phyloP scores from a whole-genome alignment of 257 asterid species.

The Ehretia macrophylla region DNA sequence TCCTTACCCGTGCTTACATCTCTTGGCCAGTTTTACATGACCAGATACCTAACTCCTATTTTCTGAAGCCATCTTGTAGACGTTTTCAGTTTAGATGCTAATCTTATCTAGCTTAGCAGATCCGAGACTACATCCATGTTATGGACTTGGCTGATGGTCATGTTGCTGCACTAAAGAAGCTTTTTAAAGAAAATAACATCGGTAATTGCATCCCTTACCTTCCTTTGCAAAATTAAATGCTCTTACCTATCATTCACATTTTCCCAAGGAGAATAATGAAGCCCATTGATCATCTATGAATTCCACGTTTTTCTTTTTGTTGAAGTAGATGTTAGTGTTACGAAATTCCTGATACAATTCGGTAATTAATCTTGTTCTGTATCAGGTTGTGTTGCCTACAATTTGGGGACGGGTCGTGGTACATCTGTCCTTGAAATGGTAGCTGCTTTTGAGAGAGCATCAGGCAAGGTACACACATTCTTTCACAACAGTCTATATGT shows the following conservation, averaged over 20 bases:
- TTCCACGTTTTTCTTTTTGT: neutral
- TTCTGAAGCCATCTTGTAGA: neutral
- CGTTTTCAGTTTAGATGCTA: neutral
- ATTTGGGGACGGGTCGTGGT: conserved; percentile 89
- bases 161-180: conserved; percentile 78
- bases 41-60: too few species aligned
- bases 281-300: neutral
- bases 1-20: neutral
- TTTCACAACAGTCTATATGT: too few species aligned
- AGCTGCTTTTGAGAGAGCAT: conserved; percentile 76
- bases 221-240: neutral
- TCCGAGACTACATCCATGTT: conserved; percentile 94
- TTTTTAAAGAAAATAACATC: conserved; percentile 49
- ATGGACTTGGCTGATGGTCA: conserved; percentile 99
- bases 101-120: conserved; percentile 34
- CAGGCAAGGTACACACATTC: conserved; percentile 53
- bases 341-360: neutral
- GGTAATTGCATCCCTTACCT: conserved; percentile 29
- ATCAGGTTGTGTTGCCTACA: conserved; percentile 82
- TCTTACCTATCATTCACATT: neutral
- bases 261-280: neutral
- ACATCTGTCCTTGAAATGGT: conserved; percentile 96
- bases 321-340: neutral
- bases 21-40: too few species aligned
- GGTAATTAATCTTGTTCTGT: neutral